Conservation (phyloP, 371 early-diverging fungal species). For the Caulochytrium protostelioides region DNA sequence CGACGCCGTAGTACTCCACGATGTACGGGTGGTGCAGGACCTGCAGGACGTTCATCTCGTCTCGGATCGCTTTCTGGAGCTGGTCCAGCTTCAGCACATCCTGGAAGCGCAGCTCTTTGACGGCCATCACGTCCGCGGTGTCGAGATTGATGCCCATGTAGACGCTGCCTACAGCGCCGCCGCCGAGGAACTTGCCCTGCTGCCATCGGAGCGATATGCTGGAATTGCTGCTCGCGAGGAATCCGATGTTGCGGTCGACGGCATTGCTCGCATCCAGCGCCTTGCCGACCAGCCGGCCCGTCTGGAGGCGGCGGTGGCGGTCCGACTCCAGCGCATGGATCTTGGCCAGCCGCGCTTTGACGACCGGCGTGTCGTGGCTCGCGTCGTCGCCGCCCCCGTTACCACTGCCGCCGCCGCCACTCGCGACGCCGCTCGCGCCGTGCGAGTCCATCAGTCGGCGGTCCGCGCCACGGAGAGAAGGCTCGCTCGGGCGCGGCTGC, state of each 20-base stretch:
- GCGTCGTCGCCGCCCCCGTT: too few relatives aligned
- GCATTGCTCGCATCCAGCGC: conserved; percentile 40
- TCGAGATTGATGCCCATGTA: conserved; percentile 64
- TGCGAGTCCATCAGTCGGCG: too few relatives aligned
- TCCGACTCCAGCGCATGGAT: conserved; percentile 20
- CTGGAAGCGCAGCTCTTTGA: conserved; percentile 76
- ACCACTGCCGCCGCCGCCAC: too few relatives aligned
- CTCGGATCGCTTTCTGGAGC: conserved; percentile 50
- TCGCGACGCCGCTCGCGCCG: too few relatives aligned
- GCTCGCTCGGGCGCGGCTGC: too few relatives aligned
- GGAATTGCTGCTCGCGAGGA: conserved; percentile 48
- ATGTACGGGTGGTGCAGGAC: conserved; percentile 73
- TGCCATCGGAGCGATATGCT: conserved; percentile 67
- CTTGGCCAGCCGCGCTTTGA: conserved; percentile 27
- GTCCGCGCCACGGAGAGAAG: too few relatives aligned
- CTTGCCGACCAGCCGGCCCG: conserved; percentile 27
- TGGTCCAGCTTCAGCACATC: conserved; percentile 43
- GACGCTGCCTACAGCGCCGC: conserved; percentile 61
- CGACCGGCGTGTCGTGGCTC: neutral
- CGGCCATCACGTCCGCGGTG: conserved; percentile 71
- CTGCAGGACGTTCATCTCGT: conserved; percentile 79
- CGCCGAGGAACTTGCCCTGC: conserved; percentile 64
- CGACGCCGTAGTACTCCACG: conserved; percentile 72
- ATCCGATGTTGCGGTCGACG: conserved; percentile 42
- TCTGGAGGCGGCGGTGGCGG: conserved; percentile 3